Evolutionary conservation across 352 stramenopile species (phyloP).

Genomic region (Lagenidium sp.): DNA sequence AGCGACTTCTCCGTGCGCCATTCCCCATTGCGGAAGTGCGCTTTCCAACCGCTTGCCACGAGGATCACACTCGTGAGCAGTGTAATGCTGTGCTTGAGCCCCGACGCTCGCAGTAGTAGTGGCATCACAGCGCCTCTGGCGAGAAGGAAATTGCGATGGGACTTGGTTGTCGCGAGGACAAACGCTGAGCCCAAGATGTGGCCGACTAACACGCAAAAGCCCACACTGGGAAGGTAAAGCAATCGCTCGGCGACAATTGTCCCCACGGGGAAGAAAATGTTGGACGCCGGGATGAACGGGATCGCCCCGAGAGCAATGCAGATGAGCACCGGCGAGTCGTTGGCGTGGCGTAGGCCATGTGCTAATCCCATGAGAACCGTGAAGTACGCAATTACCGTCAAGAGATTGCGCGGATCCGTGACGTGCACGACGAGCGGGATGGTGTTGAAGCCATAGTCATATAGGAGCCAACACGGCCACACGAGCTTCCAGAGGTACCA

Average conservation of each 20-base stretch:
- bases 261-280: slow-evolving; percentile 87
- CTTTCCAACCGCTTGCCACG: slow-evolving; percentile 24
- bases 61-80: slow-evolving; percentile 19
- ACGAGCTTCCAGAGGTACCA: slow-evolving; percentile 88
- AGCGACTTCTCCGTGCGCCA: slow-evolving; percentile 50
- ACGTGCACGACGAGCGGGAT: slow-evolving; percentile 57
- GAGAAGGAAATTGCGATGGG: not conserved
- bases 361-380: slow-evolving; percentile 22
- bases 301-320: slow-evolving; percentile 68
- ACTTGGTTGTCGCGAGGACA: not conserved
- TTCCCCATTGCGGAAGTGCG: slow-evolving; percentile 43
- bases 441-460: slow-evolving; percentile 89
- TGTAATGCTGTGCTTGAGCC: too few relatives aligned
- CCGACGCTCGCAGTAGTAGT: slow-evolving; percentile 8
- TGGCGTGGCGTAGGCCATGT: slow-evolving; percentile 11
- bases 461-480: slow-evolving; percentile 80
- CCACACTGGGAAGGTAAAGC: slow-evolving; percentile 87
- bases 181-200: slow-evolving; percentile 17
- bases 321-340: slow-evolving; percentile 24
- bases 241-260: slow-evolving; percentile 88
- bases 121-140: too few relatives aligned
- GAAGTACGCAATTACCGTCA: slow-evolving; percentile 52
- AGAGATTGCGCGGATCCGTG: slow-evolving; percentile 45
- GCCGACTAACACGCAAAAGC: slow-evolving; percentile 61
- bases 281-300: slow-evolving; percentile 87